phyloP scores from a whole-genome alignment of 208 protist genomes.

The Tritrichomonas foetus region DNA sequence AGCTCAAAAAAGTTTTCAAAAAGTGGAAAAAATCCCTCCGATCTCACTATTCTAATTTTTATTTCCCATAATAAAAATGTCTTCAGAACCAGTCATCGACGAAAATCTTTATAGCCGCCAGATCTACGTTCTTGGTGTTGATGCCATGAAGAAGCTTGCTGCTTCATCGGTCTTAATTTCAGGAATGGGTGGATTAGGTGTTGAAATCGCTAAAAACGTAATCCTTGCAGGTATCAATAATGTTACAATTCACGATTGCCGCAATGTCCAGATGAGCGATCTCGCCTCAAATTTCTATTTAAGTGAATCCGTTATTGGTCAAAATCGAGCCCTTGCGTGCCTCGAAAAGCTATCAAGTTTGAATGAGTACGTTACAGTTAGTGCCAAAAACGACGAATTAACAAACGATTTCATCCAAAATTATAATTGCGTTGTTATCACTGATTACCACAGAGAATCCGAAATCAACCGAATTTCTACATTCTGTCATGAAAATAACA shows the following conservation, averaged over 20 bases:
- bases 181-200: constrained; percentile 68
- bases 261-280: constrained; percentile 59
- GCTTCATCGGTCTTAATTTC: constrained; percentile 52
- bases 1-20: too few relatives aligned
- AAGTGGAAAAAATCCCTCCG: too few relatives aligned
- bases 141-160: constrained; percentile 71
- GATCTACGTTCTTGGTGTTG: constrained; percentile 71
- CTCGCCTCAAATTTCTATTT: constrained; percentile 73
- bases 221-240: constrained; percentile 72
- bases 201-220: constrained; percentile 84
- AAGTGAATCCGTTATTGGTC: constrained; percentile 68
- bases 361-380: constrained; percentile 69
- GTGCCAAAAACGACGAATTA: constrained; percentile 29
- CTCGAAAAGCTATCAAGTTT: constrained; percentile 67
- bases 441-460: not conserved
- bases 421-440: constrained; percentile 15
- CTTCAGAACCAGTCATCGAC: too few relatives aligned
- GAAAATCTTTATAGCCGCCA: constrained; percentile 67
- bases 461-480: not conserved
- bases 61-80: too few relatives aligned
- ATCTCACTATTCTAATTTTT: too few relatives aligned
- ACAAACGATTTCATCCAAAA: constrained; percentile 24
- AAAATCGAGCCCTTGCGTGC: constrained; percentile 61
- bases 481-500: not conserved
- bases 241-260: constrained; percentile 72